Percentiles rank a stretch among this genome's conserved stretches.
These are phyloP conservation scores for Orbilia oligospora DNA, from an alignment of 2,329 filamentous ascomycete species.

Conservation along the genomic window DNA sequence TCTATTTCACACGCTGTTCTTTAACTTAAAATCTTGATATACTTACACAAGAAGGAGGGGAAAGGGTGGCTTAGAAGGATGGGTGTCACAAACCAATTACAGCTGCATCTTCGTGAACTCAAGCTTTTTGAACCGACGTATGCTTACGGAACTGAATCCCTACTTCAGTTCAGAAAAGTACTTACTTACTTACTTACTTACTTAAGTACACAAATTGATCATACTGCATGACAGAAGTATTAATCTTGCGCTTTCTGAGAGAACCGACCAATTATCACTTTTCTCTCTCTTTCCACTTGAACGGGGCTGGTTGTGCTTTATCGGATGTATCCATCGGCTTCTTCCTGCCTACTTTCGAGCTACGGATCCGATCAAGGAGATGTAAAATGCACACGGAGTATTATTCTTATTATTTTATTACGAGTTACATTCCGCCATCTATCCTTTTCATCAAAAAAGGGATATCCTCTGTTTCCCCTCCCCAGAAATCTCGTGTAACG, in stretches of 20 bases:
- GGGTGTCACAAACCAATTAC: constrained; percentile 46
- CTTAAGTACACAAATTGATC: background rate
- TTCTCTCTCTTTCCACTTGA: background rate
- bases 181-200: too few relatives aligned
- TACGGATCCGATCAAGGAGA: background rate
- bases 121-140: constrained; percentile 43
- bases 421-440: background rate
- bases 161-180: constrained; percentile 19
- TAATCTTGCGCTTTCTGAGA: background rate
- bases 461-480: background rate
- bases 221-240: background rate
- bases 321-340: constrained; percentile 19
- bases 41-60: background rate
- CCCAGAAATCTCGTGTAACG: constrained; percentile 26
- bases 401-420: background rate
- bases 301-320: background rate
- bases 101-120: constrained; percentile 52
- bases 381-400: background rate
- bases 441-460: constrained; percentile 1
- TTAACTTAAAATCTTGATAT: background rate
- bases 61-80: background rate
- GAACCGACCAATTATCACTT: background rate
- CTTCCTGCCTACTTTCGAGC: background rate
- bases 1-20: background rate
- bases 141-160: background rate